Conservation (phyloP, 2,329 filamentous ascomycete species). For the Teratosphaeria gauchensis region DNA sequence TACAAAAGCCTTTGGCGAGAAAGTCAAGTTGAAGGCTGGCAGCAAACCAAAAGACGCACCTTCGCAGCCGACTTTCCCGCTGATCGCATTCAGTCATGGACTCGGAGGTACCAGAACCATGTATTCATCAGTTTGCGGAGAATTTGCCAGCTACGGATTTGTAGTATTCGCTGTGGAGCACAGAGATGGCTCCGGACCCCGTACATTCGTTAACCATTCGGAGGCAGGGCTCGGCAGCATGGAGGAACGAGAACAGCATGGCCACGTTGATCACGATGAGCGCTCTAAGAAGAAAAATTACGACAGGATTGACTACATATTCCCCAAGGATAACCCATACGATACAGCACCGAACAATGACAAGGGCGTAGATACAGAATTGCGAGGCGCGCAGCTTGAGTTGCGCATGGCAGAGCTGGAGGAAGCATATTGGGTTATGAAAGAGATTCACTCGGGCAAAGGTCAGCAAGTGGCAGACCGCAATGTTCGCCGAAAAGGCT, state of each 20-base stretch:
- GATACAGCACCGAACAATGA: slow-evolving; percentile 46
- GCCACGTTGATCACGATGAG: slow-evolving; percentile 16
- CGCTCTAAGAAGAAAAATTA: slow-evolving; percentile 18
- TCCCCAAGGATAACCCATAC: slow-evolving; percentile 43
- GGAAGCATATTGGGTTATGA: slow-evolving; percentile 50
- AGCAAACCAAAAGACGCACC: slow-evolving; percentile 26
- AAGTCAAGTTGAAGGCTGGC: slow-evolving; percentile 34
- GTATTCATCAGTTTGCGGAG: slow-evolving; percentile 54
- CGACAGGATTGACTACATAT: slow-evolving; percentile 46
- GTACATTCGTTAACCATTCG: slow-evolving; percentile 51
- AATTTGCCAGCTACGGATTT: slow-evolving; percentile 58
- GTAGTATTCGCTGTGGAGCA: slow-evolving; percentile 57
- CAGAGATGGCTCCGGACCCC: slow-evolving; percentile 53
- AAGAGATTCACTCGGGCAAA: slow-evolving; percentile 45
- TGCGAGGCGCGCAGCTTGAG: slow-evolving; percentile 53
- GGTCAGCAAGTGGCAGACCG: slow-evolving; percentile 42
- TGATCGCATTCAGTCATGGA: slow-evolving; percentile 59
- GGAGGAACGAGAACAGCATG: slow-evolving; percentile 18
- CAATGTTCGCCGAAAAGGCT: slow-evolving; percentile 50
- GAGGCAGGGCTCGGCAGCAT: slow-evolving; percentile 28
- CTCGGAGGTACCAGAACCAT: slow-evolving; percentile 54
- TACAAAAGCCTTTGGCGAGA: slow-evolving; percentile 30
- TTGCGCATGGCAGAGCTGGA: slow-evolving; percentile 55
- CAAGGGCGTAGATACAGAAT: slow-evolving; percentile 49
- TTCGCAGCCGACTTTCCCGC: slow-evolving; percentile 44